Percentiles rank a stretch among this genome's conserved stretches.
Conservation (phyloP, 1,139 yeast genomes). For the Lodderomyces parapsilosis region DNA sequence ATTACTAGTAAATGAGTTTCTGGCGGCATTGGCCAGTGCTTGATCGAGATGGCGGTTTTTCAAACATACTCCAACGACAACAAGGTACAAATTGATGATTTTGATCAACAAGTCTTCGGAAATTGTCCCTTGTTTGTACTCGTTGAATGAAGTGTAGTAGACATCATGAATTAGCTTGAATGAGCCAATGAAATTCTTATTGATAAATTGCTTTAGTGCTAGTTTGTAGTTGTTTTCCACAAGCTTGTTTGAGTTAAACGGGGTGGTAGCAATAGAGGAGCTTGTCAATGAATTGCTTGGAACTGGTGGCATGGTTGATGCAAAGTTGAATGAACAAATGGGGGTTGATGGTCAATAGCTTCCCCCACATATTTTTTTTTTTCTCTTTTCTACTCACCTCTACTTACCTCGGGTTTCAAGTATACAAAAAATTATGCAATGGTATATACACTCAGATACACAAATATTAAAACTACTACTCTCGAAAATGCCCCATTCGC, state of each 20-base stretch:
- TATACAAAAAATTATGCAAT: background rate
- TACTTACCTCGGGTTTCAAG: background rate
- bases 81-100: slow-evolving; percentile 36
- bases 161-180: slow-evolving; percentile 27
- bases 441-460: background rate
- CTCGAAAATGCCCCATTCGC: too few relatives aligned
- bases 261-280: background rate
- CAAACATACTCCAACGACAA: slow-evolving; percentile 33
- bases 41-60: slow-evolving; percentile 18
- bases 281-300: background rate
- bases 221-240: slow-evolving; percentile 32
- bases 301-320: background rate
- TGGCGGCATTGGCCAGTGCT: slow-evolving; percentile 16
- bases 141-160: slow-evolving; percentile 22
- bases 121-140: slow-evolving; percentile 26
- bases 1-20: slow-evolving; percentile 23
- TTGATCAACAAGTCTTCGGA: slow-evolving; percentile 31
- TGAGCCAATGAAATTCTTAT: slow-evolving; percentile 36
- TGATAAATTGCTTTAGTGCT: slow-evolving; percentile 41
- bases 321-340: background rate
- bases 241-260: slow-evolving; percentile 15
- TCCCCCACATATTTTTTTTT: background rate
- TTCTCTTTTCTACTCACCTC: background rate
- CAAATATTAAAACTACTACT: too few relatives aligned
- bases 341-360: background rate